phyloP scores from a whole-genome alignment of 2,329 filamentous ascomycete genomes.

The Diaporthe humulicola region DNA sequence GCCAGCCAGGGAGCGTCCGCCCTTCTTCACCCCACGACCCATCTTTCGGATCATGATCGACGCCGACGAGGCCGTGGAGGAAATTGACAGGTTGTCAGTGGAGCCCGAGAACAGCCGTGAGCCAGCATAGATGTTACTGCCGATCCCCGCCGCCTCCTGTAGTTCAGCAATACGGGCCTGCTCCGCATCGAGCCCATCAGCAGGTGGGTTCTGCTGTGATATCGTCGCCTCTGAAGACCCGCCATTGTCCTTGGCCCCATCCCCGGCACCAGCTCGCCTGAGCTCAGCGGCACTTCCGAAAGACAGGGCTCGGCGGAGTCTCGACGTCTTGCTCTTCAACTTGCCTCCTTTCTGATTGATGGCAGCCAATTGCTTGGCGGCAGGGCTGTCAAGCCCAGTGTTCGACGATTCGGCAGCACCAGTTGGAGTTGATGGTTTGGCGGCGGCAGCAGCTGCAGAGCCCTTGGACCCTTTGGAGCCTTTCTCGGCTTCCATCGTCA shows the following conservation, averaged over 20 bases:
- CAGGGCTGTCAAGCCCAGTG: constrained; percentile 71
- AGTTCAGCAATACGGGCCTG: constrained; percentile 91
- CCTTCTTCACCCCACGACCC: constrained; percentile 98
- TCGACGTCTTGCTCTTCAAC: constrained; percentile 86
- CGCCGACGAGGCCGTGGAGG: constrained; percentile 89
- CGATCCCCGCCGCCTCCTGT: constrained; percentile 92
- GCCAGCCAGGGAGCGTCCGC: constrained; percentile 89
- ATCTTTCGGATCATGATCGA: constrained; percentile 98
- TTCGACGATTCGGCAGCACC: constrained; percentile 43
- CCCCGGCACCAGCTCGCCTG: constrained; percentile 77
- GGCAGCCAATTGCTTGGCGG: constrained; percentile 87
- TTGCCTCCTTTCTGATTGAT: constrained; percentile 84
- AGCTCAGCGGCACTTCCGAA: constrained; percentile 97
- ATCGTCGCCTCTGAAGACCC: constrained; percentile 60
- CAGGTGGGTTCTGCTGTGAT: constrained; percentile 65
- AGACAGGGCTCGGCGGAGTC: constrained; percentile 91
- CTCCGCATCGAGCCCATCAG: constrained; percentile 83
- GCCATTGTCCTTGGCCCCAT: constrained; percentile 48
- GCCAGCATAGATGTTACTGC: constrained; percentile 92
- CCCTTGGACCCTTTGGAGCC: constrained; percentile 55
- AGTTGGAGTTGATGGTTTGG: constrained; percentile 43
- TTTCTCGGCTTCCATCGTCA: constrained; percentile 70
- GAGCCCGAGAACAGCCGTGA: constrained; percentile 89
- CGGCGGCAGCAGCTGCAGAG: constrained; percentile 45
- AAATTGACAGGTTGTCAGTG: constrained; percentile 94